Evolutionary conservation across 2,329 filamentous ascomycete species (phyloP), one percentile per base, ranked within the genome.

Genomic region (Neonectria punicea): DNA sequence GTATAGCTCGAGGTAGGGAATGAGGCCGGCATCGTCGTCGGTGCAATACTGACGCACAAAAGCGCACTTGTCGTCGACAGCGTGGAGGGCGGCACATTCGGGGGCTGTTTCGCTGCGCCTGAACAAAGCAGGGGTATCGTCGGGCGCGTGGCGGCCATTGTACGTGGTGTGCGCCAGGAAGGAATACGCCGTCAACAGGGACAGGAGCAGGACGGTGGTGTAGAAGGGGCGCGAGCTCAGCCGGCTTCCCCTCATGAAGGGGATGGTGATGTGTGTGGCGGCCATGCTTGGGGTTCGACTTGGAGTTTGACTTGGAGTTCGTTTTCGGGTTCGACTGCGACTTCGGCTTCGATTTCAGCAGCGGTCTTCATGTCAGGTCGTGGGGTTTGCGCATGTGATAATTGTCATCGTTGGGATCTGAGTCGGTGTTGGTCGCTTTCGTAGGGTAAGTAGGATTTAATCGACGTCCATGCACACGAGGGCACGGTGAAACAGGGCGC

Each of bases 1-100:
- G 84, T 97, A 99, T 59, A 98, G 85, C 20, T 90, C 86, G 51
- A 98, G 87, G 80, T 99, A 99, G 28, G 93, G 92, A 63, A 98
- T 82, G 67, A 98, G 87, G 32, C 96, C 95, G 58, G 94, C 92
- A 80, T 98, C 93, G 77, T 98, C 93, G 74, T 97, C 93, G 36
- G 87, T 84, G 79, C 96, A 99, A 78, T 98, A 92, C 61, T 86
- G 84, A 70, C 85, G 89, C 63, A 98, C 89, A 80, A 96, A 98
- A 71, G 90, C 89, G 83, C 96, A 99, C 81, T 98, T 89, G 77
- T 99, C 92, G 65, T 84, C 75, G 57, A 90, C 91, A 53, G 87
- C 81, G 78, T 96, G 93, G 60, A 99, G 93, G 36, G 92, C 82
- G 65, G 90, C 90, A 77, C 96, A 99, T 83, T 94, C 81, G 47